phyloP scores from a whole-genome alignment of 352 stramenopile species.

The Pythium aquatile region DNA sequence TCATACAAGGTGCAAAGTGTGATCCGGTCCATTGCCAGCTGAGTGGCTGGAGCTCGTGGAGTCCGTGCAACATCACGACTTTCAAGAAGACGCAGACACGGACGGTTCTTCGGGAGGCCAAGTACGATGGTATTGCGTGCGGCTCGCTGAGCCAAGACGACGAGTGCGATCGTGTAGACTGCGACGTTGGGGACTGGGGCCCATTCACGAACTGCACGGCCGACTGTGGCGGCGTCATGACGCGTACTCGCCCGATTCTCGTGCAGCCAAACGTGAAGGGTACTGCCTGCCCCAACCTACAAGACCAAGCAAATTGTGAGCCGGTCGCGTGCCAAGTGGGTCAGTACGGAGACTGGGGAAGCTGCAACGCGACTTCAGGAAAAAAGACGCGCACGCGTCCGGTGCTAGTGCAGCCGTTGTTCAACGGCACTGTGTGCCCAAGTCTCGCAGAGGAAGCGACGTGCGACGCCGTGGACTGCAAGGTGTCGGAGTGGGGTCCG shows the following conservation, averaged over 20 bases:
- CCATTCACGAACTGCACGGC: conserved; percentile 36
- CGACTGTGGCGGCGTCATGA: conserved; percentile 38
- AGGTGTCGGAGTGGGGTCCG: conserved; percentile 38
- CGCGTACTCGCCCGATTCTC: conserved; percentile 14
- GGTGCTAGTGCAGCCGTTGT: conserved; percentile 30
- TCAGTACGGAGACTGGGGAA: conserved; percentile 1
- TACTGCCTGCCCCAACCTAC: background rate
- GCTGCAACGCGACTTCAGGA: conserved; percentile 31
- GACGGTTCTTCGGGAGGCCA: conserved; percentile 26
- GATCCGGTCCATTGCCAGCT: conserved; percentile 45
- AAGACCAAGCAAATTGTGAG: background rate
- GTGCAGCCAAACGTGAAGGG: conserved; percentile 13
- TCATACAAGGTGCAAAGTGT: conserved; percentile 38
- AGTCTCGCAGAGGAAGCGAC: conserved; percentile 24
- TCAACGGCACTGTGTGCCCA: conserved; percentile 36
- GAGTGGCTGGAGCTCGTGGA: conserved; percentile 43
- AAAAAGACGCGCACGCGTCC: conserved; percentile 40
- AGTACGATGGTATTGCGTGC: conserved; percentile 46
- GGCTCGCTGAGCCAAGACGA: conserved; percentile 33
- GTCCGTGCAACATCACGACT: conserved; percentile 38
- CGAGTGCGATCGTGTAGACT: conserved; percentile 41
- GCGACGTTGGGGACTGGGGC: conserved; percentile 21
- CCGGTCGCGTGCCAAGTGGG: conserved; percentile 10
- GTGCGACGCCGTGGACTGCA: conserved; percentile 53
- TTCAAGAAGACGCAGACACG: conserved; percentile 34